Percentiles rank a stretch among this genome's conserved stretches.
Conservation (phyloP, 495 filamentous ascomycete genomes). For the Neurospora terricola region DNA sequence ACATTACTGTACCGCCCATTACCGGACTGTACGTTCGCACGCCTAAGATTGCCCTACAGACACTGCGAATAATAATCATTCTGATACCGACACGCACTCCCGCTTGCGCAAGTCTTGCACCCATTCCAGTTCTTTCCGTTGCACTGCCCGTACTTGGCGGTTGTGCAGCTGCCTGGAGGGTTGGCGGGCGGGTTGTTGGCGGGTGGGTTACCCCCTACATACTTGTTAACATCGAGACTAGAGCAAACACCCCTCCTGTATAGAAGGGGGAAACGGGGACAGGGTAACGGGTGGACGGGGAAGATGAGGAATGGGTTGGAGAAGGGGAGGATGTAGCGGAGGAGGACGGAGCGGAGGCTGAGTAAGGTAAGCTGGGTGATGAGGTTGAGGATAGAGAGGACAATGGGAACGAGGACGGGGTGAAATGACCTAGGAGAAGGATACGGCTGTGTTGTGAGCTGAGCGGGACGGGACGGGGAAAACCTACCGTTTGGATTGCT, state of each 20-base stretch:
- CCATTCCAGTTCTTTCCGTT: constrained; percentile 39
- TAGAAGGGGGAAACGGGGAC: not conserved
- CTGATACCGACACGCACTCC: constrained; percentile 32
- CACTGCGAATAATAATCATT: constrained; percentile 43
- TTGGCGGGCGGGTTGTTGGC: not conserved
- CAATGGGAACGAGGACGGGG: not conserved
- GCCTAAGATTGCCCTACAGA: constrained; percentile 7
- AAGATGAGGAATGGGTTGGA: not conserved
- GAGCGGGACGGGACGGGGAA: constrained; percentile 1
- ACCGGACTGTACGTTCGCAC: not conserved
- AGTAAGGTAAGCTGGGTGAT: not conserved
- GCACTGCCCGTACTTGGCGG: constrained; percentile 35
- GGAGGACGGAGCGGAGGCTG: not conserved
- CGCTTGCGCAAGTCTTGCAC: constrained; percentile 30
- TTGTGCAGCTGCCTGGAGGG: constrained; percentile 9
- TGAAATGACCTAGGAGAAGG: not conserved
- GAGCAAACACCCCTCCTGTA: not conserved
- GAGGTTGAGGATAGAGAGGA: not conserved
- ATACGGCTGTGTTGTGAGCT: not conserved
- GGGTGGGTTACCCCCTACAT: not conserved
- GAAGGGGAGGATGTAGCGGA: not conserved
- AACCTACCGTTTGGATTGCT: constrained; percentile 10
- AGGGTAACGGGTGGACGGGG: not conserved
- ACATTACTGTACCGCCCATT: not conserved
- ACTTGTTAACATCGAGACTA: not conserved